Base-by-base conservation (phyloP, 805 yeast species). In the Grigorovia yakushimaensis region DNA sequence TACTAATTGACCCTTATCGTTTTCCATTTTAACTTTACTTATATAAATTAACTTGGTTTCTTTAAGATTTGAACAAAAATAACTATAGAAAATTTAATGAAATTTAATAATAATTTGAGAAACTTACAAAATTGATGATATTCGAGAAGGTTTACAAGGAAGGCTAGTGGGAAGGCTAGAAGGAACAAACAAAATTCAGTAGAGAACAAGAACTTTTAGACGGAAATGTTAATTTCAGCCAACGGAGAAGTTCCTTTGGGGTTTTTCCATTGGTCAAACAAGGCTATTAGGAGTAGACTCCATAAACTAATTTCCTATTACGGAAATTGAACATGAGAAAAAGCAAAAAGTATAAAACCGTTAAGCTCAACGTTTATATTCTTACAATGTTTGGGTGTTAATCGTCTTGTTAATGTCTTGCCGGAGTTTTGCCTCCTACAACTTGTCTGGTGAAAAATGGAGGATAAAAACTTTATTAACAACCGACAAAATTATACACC, bases 1-100 rank as follows among this genome's bases (percentile, higher is more conserved):
- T 86, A 88, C 97, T 78, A 88, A 83, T 82, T 88, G 95, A 77
- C 98, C 98, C 81, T 87, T 88, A 76, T 93, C 98, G 98, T 93
- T 91, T 84, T 91, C 98, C 98, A 91, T 91, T 76, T 46, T 88
- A 84, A 63, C 69, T 68, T 33, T 65, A 51, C 59, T 52, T 49
- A 51, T 52, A 39, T 52, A 41, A 52, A 33, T 51, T 35, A 36
- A 19, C 20, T 46, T 41, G 35, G 40, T 37, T 36, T 41, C 15
- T 36, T 37, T 41, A 27, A 23, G 22, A 10, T 9, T 3, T 41
- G 18, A 23, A 41, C 17, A 41, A 30, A 22, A 41, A 11, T 33
- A 33, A 13, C n/a, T 15, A 15, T 15, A n/a, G 17, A 33, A 33
- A 33, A 33, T 33, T 33, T 13, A 33, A 13, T 11, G 15, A 33